A percentile compares a stretch with the other conserved stretches of the same genome.
Conservation (phyloP, 2,329 filamentous ascomycete genomes). For the Zelopaecilomyces penicillatus region DNA sequence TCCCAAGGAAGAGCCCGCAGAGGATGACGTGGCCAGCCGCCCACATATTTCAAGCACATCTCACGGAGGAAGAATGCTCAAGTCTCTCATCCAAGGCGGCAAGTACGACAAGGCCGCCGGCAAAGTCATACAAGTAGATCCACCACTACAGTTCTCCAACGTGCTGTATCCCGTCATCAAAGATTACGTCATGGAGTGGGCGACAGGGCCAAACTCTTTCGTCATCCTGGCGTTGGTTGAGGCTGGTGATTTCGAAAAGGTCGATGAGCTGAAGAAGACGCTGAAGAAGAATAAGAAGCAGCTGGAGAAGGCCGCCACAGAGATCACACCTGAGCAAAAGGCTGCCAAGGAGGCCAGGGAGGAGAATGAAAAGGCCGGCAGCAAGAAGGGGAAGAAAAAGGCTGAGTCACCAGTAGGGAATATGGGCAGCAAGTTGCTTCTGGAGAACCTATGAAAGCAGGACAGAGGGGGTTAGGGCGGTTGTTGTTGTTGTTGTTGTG, state of each 20-base stretch:
- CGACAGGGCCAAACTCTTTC: constrained; percentile 76
- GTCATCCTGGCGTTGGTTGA: constrained; percentile 77
- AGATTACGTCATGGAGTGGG: constrained; percentile 70
- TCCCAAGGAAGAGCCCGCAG: constrained; percentile 33
- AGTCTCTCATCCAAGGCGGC: constrained; percentile 82
- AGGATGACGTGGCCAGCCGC: constrained; percentile 31
- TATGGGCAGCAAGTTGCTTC: constrained; percentile 51
- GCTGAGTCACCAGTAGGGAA: constrained; percentile 46
- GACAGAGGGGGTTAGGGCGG: not conserved
- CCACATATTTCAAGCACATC: constrained; percentile 53
- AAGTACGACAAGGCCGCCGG: constrained; percentile 70
- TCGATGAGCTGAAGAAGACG: constrained; percentile 56
- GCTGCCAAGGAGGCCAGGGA: constrained; percentile 41
- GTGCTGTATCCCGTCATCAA: constrained; percentile 76
- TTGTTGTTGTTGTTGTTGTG: too few species aligned
- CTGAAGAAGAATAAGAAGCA: constrained; percentile 66
- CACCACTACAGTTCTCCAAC: constrained; percentile 71
- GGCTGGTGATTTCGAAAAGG: constrained; percentile 59
- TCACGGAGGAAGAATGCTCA: constrained; percentile 74
- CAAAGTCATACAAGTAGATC: constrained; percentile 61
- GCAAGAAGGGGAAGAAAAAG: constrained; percentile 35
- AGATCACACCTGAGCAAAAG: constrained; percentile 47
- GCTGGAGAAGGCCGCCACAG: constrained; percentile 58
- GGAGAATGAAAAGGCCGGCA: constrained; percentile 33
- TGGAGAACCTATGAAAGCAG: constrained; percentile 43